phyloP scores from a whole-genome alignment of 495 filamentous ascomycete species.

The Articulospora tetracladia region DNA sequence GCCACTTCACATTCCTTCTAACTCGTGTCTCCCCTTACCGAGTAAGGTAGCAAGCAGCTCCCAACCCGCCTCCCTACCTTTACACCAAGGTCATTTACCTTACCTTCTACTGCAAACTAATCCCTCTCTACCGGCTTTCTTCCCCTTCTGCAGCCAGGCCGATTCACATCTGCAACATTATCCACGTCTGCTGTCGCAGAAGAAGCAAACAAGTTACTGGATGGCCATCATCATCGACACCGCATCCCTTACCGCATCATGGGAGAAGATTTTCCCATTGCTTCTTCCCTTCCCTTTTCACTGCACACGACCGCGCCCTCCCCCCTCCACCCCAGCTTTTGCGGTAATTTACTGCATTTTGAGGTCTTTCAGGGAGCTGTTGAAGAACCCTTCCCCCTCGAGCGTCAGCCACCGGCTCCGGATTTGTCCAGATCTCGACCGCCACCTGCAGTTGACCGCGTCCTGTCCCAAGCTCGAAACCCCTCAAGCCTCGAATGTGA shows the following conservation, averaged over 20 bases:
- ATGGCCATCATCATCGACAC: neutral
- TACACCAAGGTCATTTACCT: too few species aligned
- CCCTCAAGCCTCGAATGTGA: neutral
- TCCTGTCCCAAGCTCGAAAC: neutral
- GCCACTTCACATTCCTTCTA: too few species aligned
- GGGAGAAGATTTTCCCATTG: constrained; percentile 5
- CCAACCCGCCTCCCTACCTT: too few species aligned
- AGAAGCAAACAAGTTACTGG: neutral
- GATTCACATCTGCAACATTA: neutral
- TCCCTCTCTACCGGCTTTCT: neutral
- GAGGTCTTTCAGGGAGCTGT: neutral
- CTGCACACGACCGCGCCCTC: neutral
- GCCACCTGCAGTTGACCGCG: neutral
- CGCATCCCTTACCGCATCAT: neutral
- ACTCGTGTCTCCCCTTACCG: too few species aligned
- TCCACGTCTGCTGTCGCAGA: neutral
- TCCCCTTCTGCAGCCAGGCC: neutral
- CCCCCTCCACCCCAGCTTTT: neutral
- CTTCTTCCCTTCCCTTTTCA: neutral
- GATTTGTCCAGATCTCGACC: neutral
- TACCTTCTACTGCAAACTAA: too few species aligned
- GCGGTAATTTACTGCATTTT: constrained; percentile 1
- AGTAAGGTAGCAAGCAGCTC: too few species aligned
- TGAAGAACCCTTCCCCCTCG: neutral
- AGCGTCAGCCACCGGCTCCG: neutral